phyloP scores from a whole-genome alignment of 371 early-diverging fungal species.

The Mucor racemosus region DNA sequence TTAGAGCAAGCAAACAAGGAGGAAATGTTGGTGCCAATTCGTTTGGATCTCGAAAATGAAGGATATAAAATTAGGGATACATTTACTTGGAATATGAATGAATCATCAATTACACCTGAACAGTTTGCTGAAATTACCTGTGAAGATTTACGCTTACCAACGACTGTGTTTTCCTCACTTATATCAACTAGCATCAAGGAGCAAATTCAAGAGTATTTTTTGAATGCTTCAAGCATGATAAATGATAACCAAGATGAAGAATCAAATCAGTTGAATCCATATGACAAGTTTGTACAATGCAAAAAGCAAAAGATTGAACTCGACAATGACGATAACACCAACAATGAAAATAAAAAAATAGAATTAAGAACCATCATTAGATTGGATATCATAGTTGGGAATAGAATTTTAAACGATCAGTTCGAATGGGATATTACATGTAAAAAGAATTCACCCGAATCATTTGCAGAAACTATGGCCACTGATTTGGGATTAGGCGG shows the following conservation, averaged over 20 bases:
- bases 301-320: conserved; percentile 8
- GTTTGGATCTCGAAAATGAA: conserved; percentile 88
- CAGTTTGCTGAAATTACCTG: conserved; percentile 84
- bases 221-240: conserved; percentile 47
- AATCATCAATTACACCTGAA: conserved; percentile 59
- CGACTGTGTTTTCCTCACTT: conserved; percentile 55
- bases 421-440: conserved; percentile 93
- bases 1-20: conserved; percentile 64
- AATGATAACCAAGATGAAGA: conserved; percentile 16
- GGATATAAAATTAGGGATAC: conserved; percentile 84
- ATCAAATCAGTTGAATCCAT: not conserved
- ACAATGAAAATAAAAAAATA: conserved; percentile 11
- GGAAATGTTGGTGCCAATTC: conserved; percentile 84
- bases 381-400: conserved; percentile 46
- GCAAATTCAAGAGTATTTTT: conserved; percentile 72
- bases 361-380: conserved; percentile 39
- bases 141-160: conserved; percentile 75
- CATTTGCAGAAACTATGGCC: conserved; percentile 29
- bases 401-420: conserved; percentile 80
- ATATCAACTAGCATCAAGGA: conserved; percentile 72
- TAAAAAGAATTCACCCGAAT: conserved; percentile 30
- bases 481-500: conserved; percentile 73
- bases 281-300: conserved; percentile 12
- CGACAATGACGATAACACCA: no score
- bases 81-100: conserved; percentile 94